Conservation (phyloP, 352 stramenopile species). For the Aphanomyces invadans region DNA sequence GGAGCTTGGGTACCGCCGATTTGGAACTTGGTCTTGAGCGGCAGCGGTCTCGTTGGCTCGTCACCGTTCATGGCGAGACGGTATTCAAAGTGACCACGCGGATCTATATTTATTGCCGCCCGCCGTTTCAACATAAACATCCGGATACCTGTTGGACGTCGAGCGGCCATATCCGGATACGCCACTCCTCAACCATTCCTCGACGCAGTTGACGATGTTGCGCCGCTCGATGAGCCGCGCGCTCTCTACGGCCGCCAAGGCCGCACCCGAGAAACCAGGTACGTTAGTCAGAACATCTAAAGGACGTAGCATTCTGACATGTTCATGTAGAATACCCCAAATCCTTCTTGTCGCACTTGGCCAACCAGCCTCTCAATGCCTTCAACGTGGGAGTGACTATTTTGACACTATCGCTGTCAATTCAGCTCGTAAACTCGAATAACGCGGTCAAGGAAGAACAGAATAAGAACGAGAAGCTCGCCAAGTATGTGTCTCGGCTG, state of each 20-base stretch:
- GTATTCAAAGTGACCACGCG: not conserved
- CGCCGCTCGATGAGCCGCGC: slow-evolving; percentile 5
- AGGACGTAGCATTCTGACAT: not conserved
- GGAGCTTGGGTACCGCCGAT: slow-evolving; percentile 53
- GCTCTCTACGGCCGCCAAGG: slow-evolving; percentile 10
- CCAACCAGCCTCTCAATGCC: slow-evolving; percentile 74
- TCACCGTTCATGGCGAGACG: slow-evolving; percentile 9
- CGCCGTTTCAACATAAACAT: not conserved
- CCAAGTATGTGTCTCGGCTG: slow-evolving; percentile 42
- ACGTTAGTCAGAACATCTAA: not conserved
- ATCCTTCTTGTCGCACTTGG: slow-evolving; percentile 70
- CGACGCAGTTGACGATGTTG: not conserved
- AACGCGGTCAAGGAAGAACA: slow-evolving; percentile 54
- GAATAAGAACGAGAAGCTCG: slow-evolving; percentile 38
- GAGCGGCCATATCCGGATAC: not conserved
- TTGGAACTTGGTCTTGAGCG: slow-evolving; percentile 47
- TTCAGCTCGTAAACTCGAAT: slow-evolving; percentile 44
- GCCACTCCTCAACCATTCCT: not conserved
- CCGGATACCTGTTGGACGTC: not conserved
- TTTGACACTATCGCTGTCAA: slow-evolving; percentile 78
- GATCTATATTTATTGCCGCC: not conserved
- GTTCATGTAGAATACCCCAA: slow-evolving; percentile 55
- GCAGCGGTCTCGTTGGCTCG: not conserved
- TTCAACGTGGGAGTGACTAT: slow-evolving; percentile 82
- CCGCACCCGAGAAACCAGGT: slow-evolving; percentile 1